A percentile compares a stretch with the other conserved stretches of the same genome.
Evolutionary conservation across 2,329 filamentous ascomycete species (phyloP).

Genomic region (Teratosphaeria pseudoeucalypti): DNA sequence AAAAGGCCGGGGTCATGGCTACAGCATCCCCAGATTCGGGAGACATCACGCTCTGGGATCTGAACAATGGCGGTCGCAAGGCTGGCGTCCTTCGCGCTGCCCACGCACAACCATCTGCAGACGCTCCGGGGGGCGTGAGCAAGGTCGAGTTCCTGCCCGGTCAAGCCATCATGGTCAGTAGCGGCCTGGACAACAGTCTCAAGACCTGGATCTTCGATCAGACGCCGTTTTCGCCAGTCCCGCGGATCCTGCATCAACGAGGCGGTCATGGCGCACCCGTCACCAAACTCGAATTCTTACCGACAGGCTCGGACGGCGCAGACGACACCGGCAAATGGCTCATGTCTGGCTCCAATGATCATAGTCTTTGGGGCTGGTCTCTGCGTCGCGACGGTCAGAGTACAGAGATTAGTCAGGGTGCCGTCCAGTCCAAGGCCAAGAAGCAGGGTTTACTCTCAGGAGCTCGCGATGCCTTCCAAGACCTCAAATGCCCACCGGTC

Average conservation of each 20-base stretch:
- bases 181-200: constrained; percentile 83
- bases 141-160: constrained; percentile 81
- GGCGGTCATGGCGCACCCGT: constrained; percentile 84
- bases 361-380: constrained; percentile 94
- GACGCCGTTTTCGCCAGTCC: constrained; percentile 76
- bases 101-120: constrained; percentile 66
- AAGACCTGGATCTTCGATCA: constrained; percentile 97
- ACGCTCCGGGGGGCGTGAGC: constrained; percentile 68
- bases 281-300: constrained; percentile 72
- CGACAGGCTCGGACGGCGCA: constrained; percentile 77
- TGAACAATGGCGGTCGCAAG: constrained; percentile 78
- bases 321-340: constrained; percentile 90
- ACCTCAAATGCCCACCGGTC: constrained; percentile 80
- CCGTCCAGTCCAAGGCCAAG: constrained; percentile 77
- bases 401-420: constrained; percentile 83
- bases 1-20: constrained; percentile 83
- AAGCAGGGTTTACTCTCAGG: constrained; percentile 61
- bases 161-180: constrained; percentile 82
- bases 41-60: constrained; percentile 91
- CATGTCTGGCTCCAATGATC: constrained; percentile 76
- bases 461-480: constrained; percentile 36
- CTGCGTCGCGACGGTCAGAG: constrained; percentile 89
- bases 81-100: constrained; percentile 80
- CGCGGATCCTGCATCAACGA: constrained; percentile 72
- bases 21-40: constrained; percentile 70